phyloP scores from a whole-genome alignment of 1,284 basidiomycete genomes.

The Irpex lacteus region DNA sequence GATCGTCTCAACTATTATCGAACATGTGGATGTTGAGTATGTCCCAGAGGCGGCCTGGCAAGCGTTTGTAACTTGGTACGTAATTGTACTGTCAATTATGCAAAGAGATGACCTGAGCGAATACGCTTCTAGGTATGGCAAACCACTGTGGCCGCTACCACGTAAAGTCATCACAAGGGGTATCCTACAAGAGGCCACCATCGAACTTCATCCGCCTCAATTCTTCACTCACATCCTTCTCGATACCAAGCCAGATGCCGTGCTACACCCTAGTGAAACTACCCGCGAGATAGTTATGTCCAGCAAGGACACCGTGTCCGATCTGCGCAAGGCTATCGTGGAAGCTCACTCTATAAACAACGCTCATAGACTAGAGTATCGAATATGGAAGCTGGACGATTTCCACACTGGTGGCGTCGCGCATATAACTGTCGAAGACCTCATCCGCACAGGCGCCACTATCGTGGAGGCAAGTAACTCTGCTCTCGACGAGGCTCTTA shows the following conservation, averaged over 20 bases:
- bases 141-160: conserved; percentile 49
- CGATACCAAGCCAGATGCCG: neutral
- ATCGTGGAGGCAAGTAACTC: conserved; percentile 36
- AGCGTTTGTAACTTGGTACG: conserved; percentile 44
- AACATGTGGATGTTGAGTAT: conserved; percentile 78
- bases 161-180: conserved; percentile 68
- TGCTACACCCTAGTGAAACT: conserved; percentile 13
- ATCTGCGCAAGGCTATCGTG: conserved; percentile 20
- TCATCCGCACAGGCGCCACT: conserved; percentile 37
- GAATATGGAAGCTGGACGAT: conserved; percentile 48
- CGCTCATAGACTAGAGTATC: conserved; percentile 30
- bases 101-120: neutral
- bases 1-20: conserved; percentile 45
- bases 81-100: conserved; percentile 4
- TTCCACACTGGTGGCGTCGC: conserved; percentile 5
- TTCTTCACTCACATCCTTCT: conserved; percentile 58
- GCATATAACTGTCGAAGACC: conserved; percentile 27
- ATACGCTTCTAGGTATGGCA: conserved; percentile 70
- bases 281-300: conserved; percentile 40
- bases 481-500: conserved; percentile 55
- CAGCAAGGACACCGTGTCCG: conserved; percentile 39
- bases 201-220: conserved; percentile 80
- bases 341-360: conserved; percentile 5
- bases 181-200: conserved; percentile 44
- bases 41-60: conserved; percentile 76